Evolutionary conservation across 176 grass and related monocot species (phyloP).

Genomic region (Lolium rigidum): DNA sequence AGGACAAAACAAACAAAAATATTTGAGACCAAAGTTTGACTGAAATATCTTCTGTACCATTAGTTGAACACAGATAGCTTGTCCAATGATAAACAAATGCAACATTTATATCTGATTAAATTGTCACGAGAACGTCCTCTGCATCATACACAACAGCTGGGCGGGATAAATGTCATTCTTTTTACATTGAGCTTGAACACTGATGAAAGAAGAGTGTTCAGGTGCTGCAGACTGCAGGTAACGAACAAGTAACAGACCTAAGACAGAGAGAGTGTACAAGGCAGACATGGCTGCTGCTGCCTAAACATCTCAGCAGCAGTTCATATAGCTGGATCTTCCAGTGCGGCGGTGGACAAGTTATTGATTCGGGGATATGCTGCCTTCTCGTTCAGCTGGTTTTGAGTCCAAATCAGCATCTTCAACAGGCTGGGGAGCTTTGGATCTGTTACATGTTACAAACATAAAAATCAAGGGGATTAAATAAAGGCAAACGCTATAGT

Average conservation of each 20-base stretch:
- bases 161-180: background rate
- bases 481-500: constrained; percentile 22
- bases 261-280: constrained; percentile 16
- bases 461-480: background rate
- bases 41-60: background rate
- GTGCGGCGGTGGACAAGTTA: constrained; percentile 59
- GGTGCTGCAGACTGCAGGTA: background rate
- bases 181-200: constrained; percentile 31
- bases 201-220: constrained; percentile 20
- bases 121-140: background rate
- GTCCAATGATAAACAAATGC: background rate
- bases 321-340: constrained; percentile 81
- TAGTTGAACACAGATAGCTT: background rate
- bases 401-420: constrained; percentile 93
- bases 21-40: background rate
- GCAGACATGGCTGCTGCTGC: constrained; percentile 11
- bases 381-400: constrained; percentile 91
- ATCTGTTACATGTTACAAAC: constrained; percentile 52
- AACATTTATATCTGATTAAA: constrained; percentile 5
- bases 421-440: constrained; percentile 93
- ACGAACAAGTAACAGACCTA: constrained; percentile 25
- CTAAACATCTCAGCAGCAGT: constrained; percentile 26
- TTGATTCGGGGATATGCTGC: constrained; percentile 80
- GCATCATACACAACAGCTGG: constrained; percentile 4
- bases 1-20: too few species aligned